A percentile compares a stretch with the other conserved stretches of the same genome.
These are phyloP conservation scores for Sclerotinia trifoliorum DNA, from an alignment of 2,329 filamentous ascomycete genomes.

Conservation along the genomic window DNA sequence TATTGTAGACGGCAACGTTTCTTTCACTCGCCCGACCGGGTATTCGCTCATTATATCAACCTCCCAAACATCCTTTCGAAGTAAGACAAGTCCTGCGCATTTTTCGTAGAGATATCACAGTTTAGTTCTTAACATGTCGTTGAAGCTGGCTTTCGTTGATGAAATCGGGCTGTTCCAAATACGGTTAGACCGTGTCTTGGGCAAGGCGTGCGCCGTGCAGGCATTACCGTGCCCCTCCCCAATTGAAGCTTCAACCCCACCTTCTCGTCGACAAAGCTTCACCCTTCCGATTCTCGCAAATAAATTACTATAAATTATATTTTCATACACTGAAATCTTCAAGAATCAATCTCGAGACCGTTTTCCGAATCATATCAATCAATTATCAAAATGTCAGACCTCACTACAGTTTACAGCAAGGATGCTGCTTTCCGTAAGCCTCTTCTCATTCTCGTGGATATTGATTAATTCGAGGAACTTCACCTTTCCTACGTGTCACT, in stretches of 20 bases:
- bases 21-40: conserved; percentile 32
- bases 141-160: conserved; percentile 28
- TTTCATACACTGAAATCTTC: background rate
- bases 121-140: conserved; percentile 36
- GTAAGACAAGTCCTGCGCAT: background rate
- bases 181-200: background rate
- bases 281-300: conserved; percentile 20
- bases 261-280: conserved; percentile 11
- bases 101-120: conserved; percentile 30
- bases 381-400: conserved; percentile 37
- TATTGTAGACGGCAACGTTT: background rate
- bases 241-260: conserved; percentile 16
- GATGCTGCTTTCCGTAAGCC: conserved; percentile 41
- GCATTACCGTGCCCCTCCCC: conserved; percentile 4
- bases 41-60: conserved; percentile 26
- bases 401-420: conserved; percentile 39
- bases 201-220: background rate
- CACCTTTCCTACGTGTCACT: background rate
- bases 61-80: background rate
- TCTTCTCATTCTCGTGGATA: background rate
- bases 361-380: background rate
- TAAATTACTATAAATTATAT: background rate
- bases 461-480: background rate
- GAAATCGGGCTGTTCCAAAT: conserved; percentile 18
- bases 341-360: background rate